Base-by-base conservation (phyloP, 2,329 filamentous ascomycete genomes). In the Eutypella sp. region DNA sequence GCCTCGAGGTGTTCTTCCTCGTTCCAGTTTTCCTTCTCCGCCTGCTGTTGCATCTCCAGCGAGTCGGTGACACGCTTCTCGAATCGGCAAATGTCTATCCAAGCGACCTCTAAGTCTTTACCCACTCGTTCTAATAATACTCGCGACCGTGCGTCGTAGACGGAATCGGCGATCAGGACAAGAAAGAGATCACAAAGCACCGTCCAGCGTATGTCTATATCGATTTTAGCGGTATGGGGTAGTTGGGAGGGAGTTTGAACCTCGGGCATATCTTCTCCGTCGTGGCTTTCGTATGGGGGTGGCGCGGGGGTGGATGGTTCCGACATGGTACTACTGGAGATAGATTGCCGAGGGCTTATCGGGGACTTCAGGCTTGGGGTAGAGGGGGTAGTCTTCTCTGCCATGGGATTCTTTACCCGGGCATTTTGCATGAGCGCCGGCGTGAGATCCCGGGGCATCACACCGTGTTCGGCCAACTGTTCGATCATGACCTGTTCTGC, bases 401-500 rank as follows among this genome's bases (percentile, higher is more conserved):
- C 87, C 76, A 93, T 85, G 5, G 93, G 93, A 59, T 99, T 99
- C 60, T 89, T 89, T 27, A 99, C 91, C 42, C 90, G 80, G 11
- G 93, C 82, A 66, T 97, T 99, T 51, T 89, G 83, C 84, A 95
- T 95, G 38, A 99, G 74, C 1, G 88, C 81, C 0, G 88, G 85
- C 0, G 89, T 91, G 47, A 99, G 73, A 64, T 99, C 93, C 38
- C 75, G 73, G 1, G 93, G 85, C 50, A 89, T 75, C 6, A 99
- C 90, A 4, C 92, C 93, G 67, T 99, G 93, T 47, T 93, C 87
- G 11, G 88, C 85, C 47, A 99, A 75, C 67, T 99, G 93, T 69
- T 99, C 93, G 55, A 99, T 96, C 93, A 99, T 99, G 65, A 99
- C 75, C 71, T 99, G 93, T 67, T 99, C 93, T 13, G 81, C 84